Evolutionary conservation across 257 asterid species (phyloP), one percentile per base, ranked within the genome.

Genomic region (Solanum chaucha): DNA sequence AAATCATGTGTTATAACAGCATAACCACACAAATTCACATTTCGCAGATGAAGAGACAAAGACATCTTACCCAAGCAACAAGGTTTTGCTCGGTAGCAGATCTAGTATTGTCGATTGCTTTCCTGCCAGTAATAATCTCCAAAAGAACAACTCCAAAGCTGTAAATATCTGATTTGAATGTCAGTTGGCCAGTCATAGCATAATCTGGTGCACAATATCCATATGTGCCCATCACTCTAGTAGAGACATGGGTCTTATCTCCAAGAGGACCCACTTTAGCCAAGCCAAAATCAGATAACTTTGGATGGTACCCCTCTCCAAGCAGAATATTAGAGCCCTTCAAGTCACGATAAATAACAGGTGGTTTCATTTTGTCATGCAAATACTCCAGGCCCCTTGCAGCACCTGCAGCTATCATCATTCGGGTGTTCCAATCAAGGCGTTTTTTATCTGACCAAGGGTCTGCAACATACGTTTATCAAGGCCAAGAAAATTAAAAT

Each of bases 191-290:
- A 3, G 98, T 95, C 95, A 92, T 93, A 74, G 97, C 98, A 84
- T 95, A 95, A 36, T 95, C 97, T 1, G 98, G 98, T 55, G 96
- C 98, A 89, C 98, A 94, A 70, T 95, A 95, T 19, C 98, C 98
- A 34, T 95, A 94, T 3, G 98, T 95, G 70, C 98, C 98, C 98
- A 95, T 95, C 85, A 95, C 98, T 90, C 98, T 85, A 28, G 98
- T 95, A 46, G 96, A 92, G 75, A 95, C 98, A 88, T 95, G 98
- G 58, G 96, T 93, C 87, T 93, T 89, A 74, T 91, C 98, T 65
- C 98, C 98, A 2, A 90, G 86, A 10, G 98, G 98, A 4, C 96
- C 96, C 1, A 91, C 96, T 89, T 92, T 94, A 64, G 98, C 98
- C 87, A 95, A 89, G 28, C 98, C 98, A n/a, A 95, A 95, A 90